Conservation (phyloP, 108 stramenopile genomes). For the Licmophora abbreviata region DNA sequence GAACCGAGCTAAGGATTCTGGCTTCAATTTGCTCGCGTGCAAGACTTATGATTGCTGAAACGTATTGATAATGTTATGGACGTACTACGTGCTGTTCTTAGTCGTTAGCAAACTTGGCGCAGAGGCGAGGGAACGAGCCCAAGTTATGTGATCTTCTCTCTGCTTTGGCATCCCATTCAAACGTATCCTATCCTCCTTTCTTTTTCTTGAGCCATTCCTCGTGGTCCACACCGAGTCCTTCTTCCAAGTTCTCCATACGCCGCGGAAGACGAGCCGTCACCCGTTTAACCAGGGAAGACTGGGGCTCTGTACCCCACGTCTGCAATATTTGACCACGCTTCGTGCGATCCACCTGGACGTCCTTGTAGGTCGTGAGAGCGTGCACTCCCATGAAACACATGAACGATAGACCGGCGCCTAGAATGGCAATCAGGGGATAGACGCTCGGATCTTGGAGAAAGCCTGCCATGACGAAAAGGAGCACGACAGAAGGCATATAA, state of each 20-base stretch:
- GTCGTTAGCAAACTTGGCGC: too few species aligned
- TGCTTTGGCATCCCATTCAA: too few species aligned
- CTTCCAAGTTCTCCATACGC: constrained; percentile 11
- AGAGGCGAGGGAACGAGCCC: too few species aligned
- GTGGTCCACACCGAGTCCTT: constrained; percentile 63
- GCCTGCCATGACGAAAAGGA: too few species aligned
- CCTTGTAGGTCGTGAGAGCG: constrained; percentile 48
- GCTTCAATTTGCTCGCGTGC: too few species aligned
- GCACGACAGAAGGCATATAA: too few species aligned
- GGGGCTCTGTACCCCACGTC: constrained; percentile 22
- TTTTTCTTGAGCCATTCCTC: constrained; percentile 56
- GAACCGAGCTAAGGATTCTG: too few species aligned
- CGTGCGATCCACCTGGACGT: constrained; percentile 40
- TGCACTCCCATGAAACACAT: constrained; percentile 42
- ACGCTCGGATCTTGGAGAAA: constrained; percentile 49
- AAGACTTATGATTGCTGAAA: too few species aligned
- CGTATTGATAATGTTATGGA: too few species aligned
- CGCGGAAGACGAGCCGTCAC: constrained; percentile 11
- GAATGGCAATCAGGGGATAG: constrained; percentile 59
- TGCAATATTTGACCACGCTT: constrained; percentile 32
- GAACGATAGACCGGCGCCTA: constrained; percentile 43
- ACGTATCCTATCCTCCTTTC: too few species aligned
- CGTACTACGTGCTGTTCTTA: too few species aligned
- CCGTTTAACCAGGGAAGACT: constrained; percentile 11
- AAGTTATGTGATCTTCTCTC: too few species aligned